These are phyloP conservation scores for Pseudisothecium myosuroides DNA, from an alignment of 225 moss, liverwort and hornwort species.

Conservation along the genomic window DNA sequence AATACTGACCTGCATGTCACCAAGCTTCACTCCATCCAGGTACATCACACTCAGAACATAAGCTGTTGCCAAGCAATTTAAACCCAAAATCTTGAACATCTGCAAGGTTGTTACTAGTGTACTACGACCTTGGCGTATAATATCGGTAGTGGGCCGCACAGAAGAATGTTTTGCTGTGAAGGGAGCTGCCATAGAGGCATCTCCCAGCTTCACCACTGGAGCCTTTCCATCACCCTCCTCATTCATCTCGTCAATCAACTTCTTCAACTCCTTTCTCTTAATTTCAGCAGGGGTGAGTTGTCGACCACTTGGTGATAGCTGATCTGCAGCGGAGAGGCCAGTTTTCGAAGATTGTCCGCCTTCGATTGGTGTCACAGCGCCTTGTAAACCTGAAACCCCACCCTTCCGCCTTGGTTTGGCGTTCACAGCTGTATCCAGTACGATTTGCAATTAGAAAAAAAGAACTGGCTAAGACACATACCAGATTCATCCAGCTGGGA, in stretches of 20 bases:
- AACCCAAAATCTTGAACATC: constrained; percentile 97
- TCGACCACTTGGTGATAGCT: constrained; percentile 43
- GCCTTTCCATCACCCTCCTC: constrained; percentile 79
- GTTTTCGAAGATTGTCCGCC: constrained; percentile 45
- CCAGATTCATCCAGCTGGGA: neutral
- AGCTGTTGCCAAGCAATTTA: constrained; percentile 96
- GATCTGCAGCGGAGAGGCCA: constrained; percentile 22
- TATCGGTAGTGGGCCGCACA: constrained; percentile 81
- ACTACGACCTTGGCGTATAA: constrained; percentile 94
- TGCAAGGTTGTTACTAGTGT: constrained; percentile 96
- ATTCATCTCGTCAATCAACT: constrained; percentile 72
- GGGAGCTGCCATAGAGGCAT: constrained; percentile 99
- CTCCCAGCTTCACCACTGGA: constrained; percentile 83
- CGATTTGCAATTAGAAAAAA: neutral
- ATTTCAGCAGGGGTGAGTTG: constrained; percentile 63
- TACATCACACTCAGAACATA: constrained; percentile 99
- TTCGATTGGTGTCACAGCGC: constrained; percentile 22
- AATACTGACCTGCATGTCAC: constrained; percentile 72
- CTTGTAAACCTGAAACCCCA: constrained; percentile 51
- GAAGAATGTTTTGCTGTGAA: constrained; percentile 98
- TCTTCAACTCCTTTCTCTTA: constrained; percentile 68
- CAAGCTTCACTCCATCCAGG: constrained; percentile 97
- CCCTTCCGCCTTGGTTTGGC: constrained; percentile 66
- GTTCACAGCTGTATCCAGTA: constrained; percentile 27
- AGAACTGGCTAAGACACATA: neutral